These are phyloP conservation scores for Lasiodiplodia citricola DNA, from an alignment of 2,329 filamentous ascomycete species.

Conservation along the genomic window DNA sequence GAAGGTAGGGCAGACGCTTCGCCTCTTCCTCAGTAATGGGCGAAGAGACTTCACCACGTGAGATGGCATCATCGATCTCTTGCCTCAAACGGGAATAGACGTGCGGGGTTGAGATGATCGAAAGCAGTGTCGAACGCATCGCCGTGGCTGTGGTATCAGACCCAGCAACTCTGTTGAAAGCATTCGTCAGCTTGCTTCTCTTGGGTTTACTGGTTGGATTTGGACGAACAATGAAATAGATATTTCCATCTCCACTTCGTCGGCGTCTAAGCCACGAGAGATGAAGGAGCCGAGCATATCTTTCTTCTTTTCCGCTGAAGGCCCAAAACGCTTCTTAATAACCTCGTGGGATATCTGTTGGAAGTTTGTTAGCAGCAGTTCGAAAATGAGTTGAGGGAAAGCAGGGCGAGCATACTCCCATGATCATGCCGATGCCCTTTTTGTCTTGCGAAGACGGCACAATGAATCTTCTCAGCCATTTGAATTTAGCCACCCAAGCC, in stretches of 20 bases:
- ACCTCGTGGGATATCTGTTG: conserved; percentile 44
- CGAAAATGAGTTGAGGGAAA: no score
- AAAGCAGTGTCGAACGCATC: conserved; percentile 59
- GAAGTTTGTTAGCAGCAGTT: background rate
- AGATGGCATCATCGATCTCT: conserved; percentile 53
- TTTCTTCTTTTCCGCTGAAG: conserved; percentile 45
- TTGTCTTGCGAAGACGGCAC: background rate
- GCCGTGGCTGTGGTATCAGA: conserved; percentile 64
- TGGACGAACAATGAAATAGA: conserved; percentile 53
- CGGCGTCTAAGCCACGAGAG: conserved; percentile 45
- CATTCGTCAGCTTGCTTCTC: background rate
- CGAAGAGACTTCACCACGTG: conserved; percentile 43
- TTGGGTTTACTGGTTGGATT: background rate
- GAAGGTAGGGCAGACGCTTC: conserved; percentile 49
- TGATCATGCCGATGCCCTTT: conserved; percentile 30
- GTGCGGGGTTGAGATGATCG: conserved; percentile 56
- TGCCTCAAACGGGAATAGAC: conserved; percentile 53
- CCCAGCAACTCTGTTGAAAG: conserved; percentile 38
- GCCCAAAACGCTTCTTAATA: conserved; percentile 54
- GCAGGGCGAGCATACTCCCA: conserved; percentile 19
- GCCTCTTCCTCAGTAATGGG: conserved; percentile 51
- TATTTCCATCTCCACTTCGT: conserved; percentile 51
- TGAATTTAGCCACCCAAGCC: background rate
- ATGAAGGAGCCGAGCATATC: conserved; percentile 64
- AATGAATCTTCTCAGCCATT: background rate